Percentiles rank a stretch among this genome's conserved stretches.
phyloP scores from a whole-genome alignment of 495 filamentous ascomycete genomes.

The Evansstolkia leycettana region DNA sequence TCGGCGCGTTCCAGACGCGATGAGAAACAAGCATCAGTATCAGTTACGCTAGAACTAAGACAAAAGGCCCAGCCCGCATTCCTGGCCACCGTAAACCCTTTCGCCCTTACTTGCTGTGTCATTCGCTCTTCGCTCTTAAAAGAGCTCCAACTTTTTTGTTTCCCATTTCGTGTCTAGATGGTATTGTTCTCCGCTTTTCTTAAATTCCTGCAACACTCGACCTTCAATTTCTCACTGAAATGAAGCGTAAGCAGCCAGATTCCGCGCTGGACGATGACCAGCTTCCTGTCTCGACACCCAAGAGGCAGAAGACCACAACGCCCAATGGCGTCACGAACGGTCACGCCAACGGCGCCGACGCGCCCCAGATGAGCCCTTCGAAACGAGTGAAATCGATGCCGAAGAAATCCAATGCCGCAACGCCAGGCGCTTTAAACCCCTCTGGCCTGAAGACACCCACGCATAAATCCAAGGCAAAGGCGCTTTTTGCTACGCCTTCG shows the following conservation, averaged over 20 bases:
- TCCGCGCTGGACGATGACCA: constrained; percentile 23
- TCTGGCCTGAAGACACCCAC: constrained; percentile 34
- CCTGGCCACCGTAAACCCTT: background rate
- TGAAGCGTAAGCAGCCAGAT: constrained; percentile 37
- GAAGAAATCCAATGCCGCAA: constrained; percentile 24
- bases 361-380: constrained; percentile 17
- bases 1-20: constrained; percentile 11
- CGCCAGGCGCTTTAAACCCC: constrained; percentile 19
- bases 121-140: background rate
- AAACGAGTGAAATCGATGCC: constrained; percentile 24
- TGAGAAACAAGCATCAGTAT: no score
- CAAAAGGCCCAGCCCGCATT: background rate
- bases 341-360: constrained; percentile 12
- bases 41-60: no score
- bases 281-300: constrained; percentile 28
- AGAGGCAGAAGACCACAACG: constrained; percentile 21
- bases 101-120: background rate
- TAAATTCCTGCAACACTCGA: no score
- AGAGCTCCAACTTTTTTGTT: no score
- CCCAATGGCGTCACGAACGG: constrained; percentile 19
- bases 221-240: constrained; percentile 10
- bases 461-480: constrained; percentile 26
- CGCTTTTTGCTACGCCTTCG: constrained; percentile 29
- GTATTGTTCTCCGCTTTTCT: background rate
- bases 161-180: no score